These are phyloP conservation scores for Lepidium aucheri DNA, from an alignment of 345 rosid species.

Conservation along the genomic window DNA sequence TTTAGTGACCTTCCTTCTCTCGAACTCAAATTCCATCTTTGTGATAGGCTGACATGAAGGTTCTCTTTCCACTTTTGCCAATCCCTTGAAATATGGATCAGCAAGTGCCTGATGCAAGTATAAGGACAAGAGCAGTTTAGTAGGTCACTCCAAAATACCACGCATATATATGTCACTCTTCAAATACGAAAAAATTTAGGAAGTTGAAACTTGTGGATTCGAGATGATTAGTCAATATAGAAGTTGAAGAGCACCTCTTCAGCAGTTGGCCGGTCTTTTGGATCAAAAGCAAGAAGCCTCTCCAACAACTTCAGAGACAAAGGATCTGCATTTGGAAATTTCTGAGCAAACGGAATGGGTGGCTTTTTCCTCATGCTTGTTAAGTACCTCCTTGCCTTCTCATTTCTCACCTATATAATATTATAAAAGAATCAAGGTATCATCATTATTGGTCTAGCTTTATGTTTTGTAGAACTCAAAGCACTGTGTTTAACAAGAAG, in stretches of 20 bases:
- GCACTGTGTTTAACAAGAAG: background rate
- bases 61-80: conserved; percentile 87
- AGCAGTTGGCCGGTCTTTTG: conserved; percentile 87
- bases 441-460: background rate
- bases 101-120: conserved; percentile 58
- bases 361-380: conserved; percentile 94
- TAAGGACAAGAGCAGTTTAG: background rate
- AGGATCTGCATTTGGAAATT: conserved; percentile 83
- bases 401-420: conserved; percentile 68
- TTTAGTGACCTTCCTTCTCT: conserved; percentile 83
- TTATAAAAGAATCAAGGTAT: background rate
- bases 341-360: conserved; percentile 59
- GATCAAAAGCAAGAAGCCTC: conserved; percentile 86
- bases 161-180: background rate
- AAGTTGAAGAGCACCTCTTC: conserved; percentile 52
- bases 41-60: conserved; percentile 91
- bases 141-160: background rate
- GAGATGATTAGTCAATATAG: background rate
- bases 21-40: conserved; percentile 97
- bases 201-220: background rate
- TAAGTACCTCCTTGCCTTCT: conserved; percentile 86
- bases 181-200: background rate
- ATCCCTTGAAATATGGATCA: conserved; percentile 85
- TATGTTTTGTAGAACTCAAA: background rate
- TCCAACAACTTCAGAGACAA: conserved; percentile 59